These are phyloP conservation scores for Thymus quinquecostatus DNA, from an alignment of 257 asterid genomes.

Conservation along the genomic window DNA sequence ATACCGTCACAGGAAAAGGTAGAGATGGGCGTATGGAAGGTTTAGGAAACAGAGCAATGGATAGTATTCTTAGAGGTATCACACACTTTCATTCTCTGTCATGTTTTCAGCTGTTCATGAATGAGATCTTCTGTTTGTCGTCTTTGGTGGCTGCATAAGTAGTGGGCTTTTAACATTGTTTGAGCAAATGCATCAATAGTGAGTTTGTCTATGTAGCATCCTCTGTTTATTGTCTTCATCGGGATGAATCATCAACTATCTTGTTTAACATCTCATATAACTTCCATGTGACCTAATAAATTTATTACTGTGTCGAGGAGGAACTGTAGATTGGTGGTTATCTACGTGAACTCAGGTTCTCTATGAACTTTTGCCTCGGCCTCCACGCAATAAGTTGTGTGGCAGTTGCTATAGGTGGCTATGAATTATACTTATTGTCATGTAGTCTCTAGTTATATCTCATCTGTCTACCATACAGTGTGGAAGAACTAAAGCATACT, in stretches of 20 bases:
- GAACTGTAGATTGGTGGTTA: neutral
- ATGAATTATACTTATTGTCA: slow-evolving; percentile 9
- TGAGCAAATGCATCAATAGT: neutral
- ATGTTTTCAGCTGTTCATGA: slow-evolving; percentile 32
- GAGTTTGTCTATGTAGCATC: slow-evolving; percentile 24
- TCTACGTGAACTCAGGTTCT: slow-evolving; percentile 11
- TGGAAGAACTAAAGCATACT: neutral
- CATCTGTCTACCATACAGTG: neutral
- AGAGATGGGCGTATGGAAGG: slow-evolving; percentile 95
- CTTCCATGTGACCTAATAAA: slow-evolving; percentile 6
- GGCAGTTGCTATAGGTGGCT: slow-evolving; percentile 3
- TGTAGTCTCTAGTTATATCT: neutral
- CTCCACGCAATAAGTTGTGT: neutral
- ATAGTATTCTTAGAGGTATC: slow-evolving; percentile 91
- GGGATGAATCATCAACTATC: slow-evolving; percentile 15
- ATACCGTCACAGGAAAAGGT: slow-evolving; percentile 83
- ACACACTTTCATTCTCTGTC: slow-evolving; percentile 40
- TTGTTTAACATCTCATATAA: neutral
- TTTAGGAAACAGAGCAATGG: slow-evolving; percentile 95
- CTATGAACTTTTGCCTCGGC: neutral
- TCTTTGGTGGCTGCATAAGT: slow-evolving; percentile 29
- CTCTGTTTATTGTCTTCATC: neutral
- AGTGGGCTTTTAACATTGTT: neutral
- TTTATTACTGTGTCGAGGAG: neutral
- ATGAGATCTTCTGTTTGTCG: slow-evolving; percentile 32